Conservation (phyloP, 768 basidiomycete genomes). For the Mycena rosella region DNA sequence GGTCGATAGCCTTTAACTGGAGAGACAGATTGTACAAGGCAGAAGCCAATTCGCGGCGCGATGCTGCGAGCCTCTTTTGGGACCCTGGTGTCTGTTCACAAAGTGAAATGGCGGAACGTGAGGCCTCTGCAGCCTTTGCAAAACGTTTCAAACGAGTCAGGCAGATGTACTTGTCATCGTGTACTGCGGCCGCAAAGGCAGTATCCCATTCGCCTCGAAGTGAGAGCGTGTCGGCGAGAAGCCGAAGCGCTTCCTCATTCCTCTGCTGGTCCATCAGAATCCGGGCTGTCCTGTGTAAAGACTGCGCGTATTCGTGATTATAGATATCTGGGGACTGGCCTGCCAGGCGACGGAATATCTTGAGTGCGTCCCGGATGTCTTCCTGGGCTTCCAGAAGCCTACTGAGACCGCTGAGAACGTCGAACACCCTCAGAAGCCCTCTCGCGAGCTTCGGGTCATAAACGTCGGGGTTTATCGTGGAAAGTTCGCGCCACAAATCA, state of each 20-base stretch:
- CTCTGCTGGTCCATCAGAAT: slow-evolving; percentile 2
- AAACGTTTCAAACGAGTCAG: background rate
- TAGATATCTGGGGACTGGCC: background rate
- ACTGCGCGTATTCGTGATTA: slow-evolving; percentile 11
- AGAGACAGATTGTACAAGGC: slow-evolving; percentile 4
- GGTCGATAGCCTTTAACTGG: background rate
- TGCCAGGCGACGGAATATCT: slow-evolving; percentile 5
- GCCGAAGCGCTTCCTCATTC: background rate
- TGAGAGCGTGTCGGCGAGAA: slow-evolving; percentile 1
- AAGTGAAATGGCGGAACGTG: background rate
- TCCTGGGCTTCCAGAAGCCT: background rate
- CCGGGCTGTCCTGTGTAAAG: slow-evolving; percentile 7
- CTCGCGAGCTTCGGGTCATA: slow-evolving; percentile 4
- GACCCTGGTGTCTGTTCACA: background rate
- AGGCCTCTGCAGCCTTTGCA: background rate
- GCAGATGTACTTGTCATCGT: slow-evolving; percentile 3
- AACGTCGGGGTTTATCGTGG: background rate
- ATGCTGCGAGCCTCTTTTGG: background rate
- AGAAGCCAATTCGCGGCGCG: background rate
- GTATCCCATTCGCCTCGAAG: background rate
- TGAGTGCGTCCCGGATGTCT: background rate
- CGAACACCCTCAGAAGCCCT: background rate
- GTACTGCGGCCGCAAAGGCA: background rate
- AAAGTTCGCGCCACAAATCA: background rate
- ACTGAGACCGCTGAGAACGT: background rate